Evolutionary conservation across 1,284 basidiomycete genomes (phyloP).

Genomic region (Melampsora abietis-canadensis): DNA sequence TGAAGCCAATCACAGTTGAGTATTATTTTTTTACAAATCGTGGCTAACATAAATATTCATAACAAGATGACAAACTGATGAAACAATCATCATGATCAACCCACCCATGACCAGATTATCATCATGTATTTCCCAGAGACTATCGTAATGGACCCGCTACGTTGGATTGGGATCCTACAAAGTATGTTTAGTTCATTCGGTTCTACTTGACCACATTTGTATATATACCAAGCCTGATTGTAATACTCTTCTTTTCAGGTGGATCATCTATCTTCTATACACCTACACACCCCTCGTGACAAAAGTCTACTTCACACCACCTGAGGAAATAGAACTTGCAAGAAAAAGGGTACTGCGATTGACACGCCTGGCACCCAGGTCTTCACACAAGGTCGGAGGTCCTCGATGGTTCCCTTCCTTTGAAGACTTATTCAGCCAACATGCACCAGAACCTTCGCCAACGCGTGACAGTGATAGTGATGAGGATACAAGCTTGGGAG

Average conservation of each 20-base stretch:
- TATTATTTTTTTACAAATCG: slow-evolving; percentile 52
- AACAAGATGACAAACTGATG: background rate
- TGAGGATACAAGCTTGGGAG: background rate
- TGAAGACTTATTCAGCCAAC: slow-evolving; percentile 21
- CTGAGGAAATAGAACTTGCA: slow-evolving; percentile 58
- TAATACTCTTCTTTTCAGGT: background rate
- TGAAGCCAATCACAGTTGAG: slow-evolving; percentile 75
- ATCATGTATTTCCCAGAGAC: slow-evolving; percentile 76
- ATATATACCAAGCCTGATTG: slow-evolving; percentile 50
- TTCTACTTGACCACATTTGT: background rate
- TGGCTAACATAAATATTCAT: background rate
- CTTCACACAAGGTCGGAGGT: background rate
- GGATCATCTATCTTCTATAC: slow-evolving; percentile 65
- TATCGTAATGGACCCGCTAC: slow-evolving; percentile 61
- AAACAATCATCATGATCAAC: slow-evolving; percentile 33
- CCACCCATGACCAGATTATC: slow-evolving; percentile 42
- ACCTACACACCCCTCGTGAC: slow-evolving; percentile 59
- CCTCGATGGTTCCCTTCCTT: background rate
- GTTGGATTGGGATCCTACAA: slow-evolving; percentile 73
- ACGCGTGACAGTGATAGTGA: background rate
- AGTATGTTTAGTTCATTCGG: slow-evolving; percentile 50
- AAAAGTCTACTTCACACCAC: slow-evolving; percentile 60
- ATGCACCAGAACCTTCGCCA: background rate
- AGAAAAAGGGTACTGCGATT: slow-evolving; percentile 18
- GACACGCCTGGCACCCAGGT: background rate